Percentiles rank a stretch among this genome's conserved stretches.
phyloP scores from a whole-genome alignment of 1,284 basidiomycete species.

The Boletus sp. region DNA sequence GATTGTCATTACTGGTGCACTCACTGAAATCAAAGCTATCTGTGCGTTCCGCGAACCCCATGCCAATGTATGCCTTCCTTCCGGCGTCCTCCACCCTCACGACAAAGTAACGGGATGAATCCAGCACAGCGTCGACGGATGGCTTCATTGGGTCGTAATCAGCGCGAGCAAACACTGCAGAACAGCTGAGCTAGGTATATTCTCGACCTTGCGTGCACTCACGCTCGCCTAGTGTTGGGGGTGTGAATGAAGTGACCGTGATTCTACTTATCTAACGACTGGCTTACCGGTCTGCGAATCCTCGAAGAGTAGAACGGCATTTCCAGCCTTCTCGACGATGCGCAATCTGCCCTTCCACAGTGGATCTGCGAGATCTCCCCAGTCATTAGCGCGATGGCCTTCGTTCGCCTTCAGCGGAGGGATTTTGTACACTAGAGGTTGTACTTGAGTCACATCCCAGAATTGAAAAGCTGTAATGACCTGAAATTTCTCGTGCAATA shows the following conservation, averaged over 20 bases:
- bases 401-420: slow-evolving; percentile 81
- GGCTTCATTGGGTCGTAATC: slow-evolving; percentile 83
- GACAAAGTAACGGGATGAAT: slow-evolving; percentile 96
- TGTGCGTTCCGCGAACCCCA: slow-evolving; percentile 89
- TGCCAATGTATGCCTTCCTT: slow-evolving; percentile 88
- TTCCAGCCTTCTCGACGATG: slow-evolving; percentile 70
- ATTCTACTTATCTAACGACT: slow-evolving; percentile 5
- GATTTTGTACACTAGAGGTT: slow-evolving; percentile 68
- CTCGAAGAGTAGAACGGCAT: slow-evolving; percentile 68
- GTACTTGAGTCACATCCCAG: slow-evolving; percentile 21
- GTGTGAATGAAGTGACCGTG: slow-evolving; percentile 6
- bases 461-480: slow-evolving; percentile 37
- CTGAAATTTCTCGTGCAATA: slow-evolving; percentile 82
- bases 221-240: slow-evolving; percentile 54
- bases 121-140: slow-evolving; percentile 92
- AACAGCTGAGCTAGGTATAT: slow-evolving; percentile 9
- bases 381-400: slow-evolving; percentile 82
- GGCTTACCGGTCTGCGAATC: slow-evolving; percentile 67
- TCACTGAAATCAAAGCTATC: slow-evolving; percentile 94
- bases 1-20: slow-evolving; percentile 27
- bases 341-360: slow-evolving; percentile 91
- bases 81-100: slow-evolving; percentile 87
- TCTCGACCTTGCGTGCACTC: slow-evolving; percentile 28
- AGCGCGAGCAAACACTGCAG: slow-evolving; percentile 83
- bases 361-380: slow-evolving; percentile 78